Evolutionary conservation across 108 stramenopile species (phyloP).

Genomic region (Nitzschia sp.): DNA sequence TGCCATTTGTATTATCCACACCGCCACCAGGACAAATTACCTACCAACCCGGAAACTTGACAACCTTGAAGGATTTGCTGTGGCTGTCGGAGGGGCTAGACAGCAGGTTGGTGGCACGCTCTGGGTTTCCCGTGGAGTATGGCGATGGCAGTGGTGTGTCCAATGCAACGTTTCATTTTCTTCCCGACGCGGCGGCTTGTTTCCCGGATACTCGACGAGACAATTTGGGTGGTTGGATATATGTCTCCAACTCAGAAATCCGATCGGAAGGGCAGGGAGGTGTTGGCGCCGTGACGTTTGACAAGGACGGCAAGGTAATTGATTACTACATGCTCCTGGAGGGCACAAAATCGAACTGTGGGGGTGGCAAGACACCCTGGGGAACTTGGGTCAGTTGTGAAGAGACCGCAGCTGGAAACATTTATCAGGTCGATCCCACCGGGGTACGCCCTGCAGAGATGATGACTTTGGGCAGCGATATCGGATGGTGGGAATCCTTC

Average conservation of each 20-base stretch:
- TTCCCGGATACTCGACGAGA: neutral
- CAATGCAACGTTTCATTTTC: slow-evolving; percentile 20
- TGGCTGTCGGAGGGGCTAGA: neutral
- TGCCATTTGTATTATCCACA: neutral
- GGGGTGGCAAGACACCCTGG: slow-evolving; percentile 55
- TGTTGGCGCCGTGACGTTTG: slow-evolving; percentile 45
- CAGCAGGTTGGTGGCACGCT: neutral
- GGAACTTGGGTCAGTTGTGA: slow-evolving; percentile 41
- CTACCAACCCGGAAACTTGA: slow-evolving; percentile 15
- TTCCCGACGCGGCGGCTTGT: slow-evolving; percentile 34
- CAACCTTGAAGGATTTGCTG: neutral
- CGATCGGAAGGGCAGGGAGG: slow-evolving; percentile 27
- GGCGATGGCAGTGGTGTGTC: neutral
- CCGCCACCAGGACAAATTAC: neutral
- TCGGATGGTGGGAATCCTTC: slow-evolving; percentile 18
- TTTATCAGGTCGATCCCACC: slow-evolving; percentile 34
- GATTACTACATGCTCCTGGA: slow-evolving; percentile 8
- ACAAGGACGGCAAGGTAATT: slow-evolving; percentile 28
- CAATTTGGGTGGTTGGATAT: slow-evolving; percentile 32
- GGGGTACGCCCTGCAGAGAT: slow-evolving; percentile 7
- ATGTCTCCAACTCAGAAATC: slow-evolving; percentile 35
- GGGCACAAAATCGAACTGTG: slow-evolving; percentile 49
- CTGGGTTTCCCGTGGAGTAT: neutral
- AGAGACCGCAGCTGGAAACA: slow-evolving; percentile 16
- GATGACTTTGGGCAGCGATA: slow-evolving; percentile 7